Conservation (phyloP, 352 stramenopile genomes). For the Phytophthora crassamura region DNA sequence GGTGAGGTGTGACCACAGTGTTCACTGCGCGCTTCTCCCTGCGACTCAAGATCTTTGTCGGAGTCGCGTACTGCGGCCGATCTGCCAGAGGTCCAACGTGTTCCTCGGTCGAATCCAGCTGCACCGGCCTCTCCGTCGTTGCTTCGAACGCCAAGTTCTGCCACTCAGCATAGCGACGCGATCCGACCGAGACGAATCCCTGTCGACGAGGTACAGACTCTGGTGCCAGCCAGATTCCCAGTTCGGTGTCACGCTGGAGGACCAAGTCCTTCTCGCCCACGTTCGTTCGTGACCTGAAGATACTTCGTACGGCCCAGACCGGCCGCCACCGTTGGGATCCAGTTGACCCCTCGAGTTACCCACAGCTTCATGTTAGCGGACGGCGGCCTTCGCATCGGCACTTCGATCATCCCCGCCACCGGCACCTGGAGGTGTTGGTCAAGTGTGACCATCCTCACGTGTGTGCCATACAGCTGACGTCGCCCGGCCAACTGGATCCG, state of each 20-base stretch:
- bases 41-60: too few relatives aligned
- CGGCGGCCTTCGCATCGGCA: background rate
- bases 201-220: slow-evolving; percentile 6
- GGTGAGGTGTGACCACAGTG: too few relatives aligned
- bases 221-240: slow-evolving; percentile 11
- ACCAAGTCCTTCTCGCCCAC: background rate
- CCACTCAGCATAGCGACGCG: slow-evolving; percentile 16
- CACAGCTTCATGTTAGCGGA: slow-evolving; percentile 10
- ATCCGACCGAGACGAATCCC: slow-evolving; percentile 14
- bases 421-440: background rate
- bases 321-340: slow-evolving; percentile 3
- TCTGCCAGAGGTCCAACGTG: too few relatives aligned
- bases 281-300: slow-evolving; percentile 14
- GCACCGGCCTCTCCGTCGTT: too few relatives aligned
- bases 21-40: too few relatives aligned
- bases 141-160: slow-evolving; percentile 12
- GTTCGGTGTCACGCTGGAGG: background rate
- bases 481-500: slow-evolving; percentile 9
- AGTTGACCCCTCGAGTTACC: slow-evolving; percentile 5
- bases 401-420: background rate
- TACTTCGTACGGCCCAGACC: background rate
- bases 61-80: too few relatives aligned
- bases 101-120: background rate
- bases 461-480: slow-evolving; percentile 1
- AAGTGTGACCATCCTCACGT: background rate